Base-by-base conservation (phyloP, 371 early-diverging fungal genomes). In the Chytridium lagenaria region DNA sequence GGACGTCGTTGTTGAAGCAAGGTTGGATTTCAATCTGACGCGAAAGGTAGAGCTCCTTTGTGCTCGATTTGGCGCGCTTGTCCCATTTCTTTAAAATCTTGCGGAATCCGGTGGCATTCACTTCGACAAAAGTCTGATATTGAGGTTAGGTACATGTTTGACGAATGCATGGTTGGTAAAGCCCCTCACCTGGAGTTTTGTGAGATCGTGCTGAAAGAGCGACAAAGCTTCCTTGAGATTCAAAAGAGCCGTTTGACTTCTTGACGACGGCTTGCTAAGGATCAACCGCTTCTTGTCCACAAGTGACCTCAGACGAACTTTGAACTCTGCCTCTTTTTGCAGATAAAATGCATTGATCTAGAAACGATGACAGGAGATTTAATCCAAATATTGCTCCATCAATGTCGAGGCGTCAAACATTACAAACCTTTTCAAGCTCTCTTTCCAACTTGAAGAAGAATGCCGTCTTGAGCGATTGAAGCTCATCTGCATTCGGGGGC, bases 81-180 rank as follows among this genome's bases (percentile, higher is more conserved):
- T 98, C 98, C 95, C 95, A 98, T 80, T 98, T 98, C 76, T 98
- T 98, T 64, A 98, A 80, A 57, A 98, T 98, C 86, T 98, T 98
- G 31, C 95, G 82, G 75, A 98, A 97, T 0, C 97, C 98, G 26
- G 94, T 94, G 36, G 91, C 93, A 78, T 98, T 98, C 39, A 97
- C 86, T 81, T 96, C 95, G 49, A 97, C 96, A 78, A 94, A 98
- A 89, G 93, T 95, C 91, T 94, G 76, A 2, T 44, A 12, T 44
- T 19, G 12, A 12, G 44, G n/a, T n/a, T n/a, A n/a, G n/a, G n/a
- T n/a, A n/a, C n/a, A n/a, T 44, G 44, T 19, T 12, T 44, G 7
- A 44, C 12, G 19, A 44, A 7, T 7, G 12, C 7, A 19, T 44
- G 44, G 12, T 44, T 44, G 28, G 44, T 12, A 5, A 39, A 37